These are phyloP conservation scores for Collybiopsis luxurians DNA, from an alignment of 768 basidiomycete genomes.

Conservation along the genomic window DNA sequence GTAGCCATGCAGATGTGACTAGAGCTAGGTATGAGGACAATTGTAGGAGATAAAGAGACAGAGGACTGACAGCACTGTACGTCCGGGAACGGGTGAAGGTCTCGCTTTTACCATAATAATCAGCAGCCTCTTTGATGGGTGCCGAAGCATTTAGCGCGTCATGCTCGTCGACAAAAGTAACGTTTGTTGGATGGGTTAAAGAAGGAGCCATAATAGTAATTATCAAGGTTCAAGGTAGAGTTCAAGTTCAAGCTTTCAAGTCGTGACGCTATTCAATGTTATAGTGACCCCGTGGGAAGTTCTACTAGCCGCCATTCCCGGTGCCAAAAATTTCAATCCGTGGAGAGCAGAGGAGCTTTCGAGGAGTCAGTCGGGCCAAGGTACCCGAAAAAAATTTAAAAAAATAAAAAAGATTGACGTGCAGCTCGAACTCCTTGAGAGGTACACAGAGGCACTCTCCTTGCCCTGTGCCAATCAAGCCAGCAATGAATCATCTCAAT, in stretches of 20 bases:
- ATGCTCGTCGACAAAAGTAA: conserved; percentile 66
- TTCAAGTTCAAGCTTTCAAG: too few species aligned
- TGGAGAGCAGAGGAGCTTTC: too few species aligned
- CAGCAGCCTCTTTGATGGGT: conserved; percentile 52
- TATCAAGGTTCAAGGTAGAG: conserved; percentile 5
- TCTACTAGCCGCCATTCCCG: not conserved
- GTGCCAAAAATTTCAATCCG: not conserved
- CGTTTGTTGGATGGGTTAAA: conserved; percentile 59
- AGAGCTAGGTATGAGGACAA: conserved; percentile 11
- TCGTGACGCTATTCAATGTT: not conserved
- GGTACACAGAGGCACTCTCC: too few species aligned
- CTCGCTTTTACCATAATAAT: conserved; percentile 83
- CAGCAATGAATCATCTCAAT: not conserved
- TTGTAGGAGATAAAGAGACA: conserved; percentile 11
- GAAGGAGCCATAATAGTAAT: conserved; percentile 56
- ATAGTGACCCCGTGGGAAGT: not conserved
- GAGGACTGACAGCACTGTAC: conserved; percentile 72
- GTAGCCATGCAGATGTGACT: conserved; percentile 75
- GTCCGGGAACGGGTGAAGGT: conserved; percentile 81
- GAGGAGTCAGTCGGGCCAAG: too few species aligned
- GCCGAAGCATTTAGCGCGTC: conserved; percentile 36
- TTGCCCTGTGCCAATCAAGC: not conserved
- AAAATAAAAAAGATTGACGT: too few species aligned
- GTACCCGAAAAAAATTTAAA: too few species aligned
- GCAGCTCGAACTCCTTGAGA: too few species aligned